Percentiles rank a stretch among this genome's conserved stretches.
phyloP scores from a whole-genome alignment of 2,329 filamentous ascomycete genomes.

The Colletotrichum sp. region DNA sequence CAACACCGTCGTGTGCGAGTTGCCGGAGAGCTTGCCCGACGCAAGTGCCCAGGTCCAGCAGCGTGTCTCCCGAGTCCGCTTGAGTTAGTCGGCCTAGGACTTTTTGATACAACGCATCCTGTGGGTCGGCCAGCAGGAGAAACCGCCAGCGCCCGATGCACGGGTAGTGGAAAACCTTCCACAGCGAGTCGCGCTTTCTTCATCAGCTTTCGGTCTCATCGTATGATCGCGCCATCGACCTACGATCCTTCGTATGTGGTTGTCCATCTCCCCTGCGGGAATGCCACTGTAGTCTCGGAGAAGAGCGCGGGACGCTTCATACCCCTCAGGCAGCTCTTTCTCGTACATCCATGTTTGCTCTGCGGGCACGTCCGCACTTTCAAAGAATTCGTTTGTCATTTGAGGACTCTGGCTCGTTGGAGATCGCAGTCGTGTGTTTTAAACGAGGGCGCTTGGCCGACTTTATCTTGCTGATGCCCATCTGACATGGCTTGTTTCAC shows the following conservation, averaged over 20 bases:
- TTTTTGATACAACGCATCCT: slow-evolving; percentile 46
- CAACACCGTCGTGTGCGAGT: slow-evolving; percentile 54
- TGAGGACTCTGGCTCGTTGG: background rate
- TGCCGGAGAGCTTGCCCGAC: slow-evolving; percentile 56
- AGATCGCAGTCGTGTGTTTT: background rate
- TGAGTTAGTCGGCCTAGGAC: slow-evolving; percentile 46
- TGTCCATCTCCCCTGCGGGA: slow-evolving; percentile 35
- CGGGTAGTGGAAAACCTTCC: slow-evolving; percentile 48
- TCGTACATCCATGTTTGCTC: background rate
- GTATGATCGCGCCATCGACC: slow-evolving; percentile 19
- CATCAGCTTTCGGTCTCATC: slow-evolving; percentile 5
- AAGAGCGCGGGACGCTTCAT: slow-evolving; percentile 38
- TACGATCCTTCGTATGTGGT: slow-evolving; percentile 40
- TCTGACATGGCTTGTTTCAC: background rate
- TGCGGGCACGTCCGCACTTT: background rate
- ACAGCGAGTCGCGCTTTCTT: slow-evolving; percentile 48
- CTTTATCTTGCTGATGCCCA: background rate
- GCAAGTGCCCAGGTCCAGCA: slow-evolving; percentile 57
- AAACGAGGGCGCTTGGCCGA: background rate
- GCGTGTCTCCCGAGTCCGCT: slow-evolving; percentile 39
- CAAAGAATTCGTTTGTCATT: background rate
- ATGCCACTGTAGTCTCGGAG: slow-evolving; percentile 44
- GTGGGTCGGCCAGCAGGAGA: slow-evolving; percentile 43
- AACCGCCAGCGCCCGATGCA: slow-evolving; percentile 57
- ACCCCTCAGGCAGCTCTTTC: slow-evolving; percentile 37